A percentile compares a stretch with the other conserved stretches of the same genome.
These are phyloP conservation scores for Mortierella claussenii DNA, from an alignment of 192 early-diverging fungal species.

Conservation along the genomic window DNA sequence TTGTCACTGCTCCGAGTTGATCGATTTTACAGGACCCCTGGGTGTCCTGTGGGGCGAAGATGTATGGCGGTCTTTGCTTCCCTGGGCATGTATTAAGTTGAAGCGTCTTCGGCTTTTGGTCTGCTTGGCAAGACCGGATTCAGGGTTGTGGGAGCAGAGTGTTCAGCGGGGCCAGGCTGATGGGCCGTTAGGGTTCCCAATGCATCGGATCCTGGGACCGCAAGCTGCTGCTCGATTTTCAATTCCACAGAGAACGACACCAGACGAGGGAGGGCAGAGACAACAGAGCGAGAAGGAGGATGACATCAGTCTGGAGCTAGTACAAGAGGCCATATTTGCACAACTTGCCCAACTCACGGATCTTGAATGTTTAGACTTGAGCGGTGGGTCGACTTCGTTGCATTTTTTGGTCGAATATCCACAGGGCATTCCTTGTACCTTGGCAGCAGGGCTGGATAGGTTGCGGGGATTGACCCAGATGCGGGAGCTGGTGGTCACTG, in stretches of 20 bases:
- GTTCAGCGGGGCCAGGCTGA: neutral
- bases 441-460: conserved; percentile 7
- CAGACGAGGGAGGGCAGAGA: too few species aligned
- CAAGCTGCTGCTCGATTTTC: neutral
- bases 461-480: conserved; percentile 5
- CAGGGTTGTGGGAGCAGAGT: conserved; percentile 23
- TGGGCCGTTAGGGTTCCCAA: conserved; percentile 4
- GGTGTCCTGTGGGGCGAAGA: conserved; percentile 36
- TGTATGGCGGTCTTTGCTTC: neutral
- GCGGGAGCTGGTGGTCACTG: conserved; percentile 13
- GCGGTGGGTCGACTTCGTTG: neutral
- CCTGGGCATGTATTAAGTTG: conserved; percentile 19
- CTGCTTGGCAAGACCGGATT: conserved; percentile 31
- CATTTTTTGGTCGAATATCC: conserved; percentile 19
- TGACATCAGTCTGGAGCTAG: neutral
- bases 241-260: neutral
- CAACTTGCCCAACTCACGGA: conserved; percentile 7
- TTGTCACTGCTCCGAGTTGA: conserved; percentile 13
- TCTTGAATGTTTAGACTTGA: conserved; percentile 8
- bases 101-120: conserved; percentile 9
- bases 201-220: conserved; percentile 11
- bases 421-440: conserved; percentile 6
- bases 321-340: neutral
- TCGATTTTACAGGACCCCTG: conserved; percentile 17
- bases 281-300: neutral